Base-by-base conservation (phyloP, 75 land plant genomes). In the Isoetes taiwanensis region DNA sequence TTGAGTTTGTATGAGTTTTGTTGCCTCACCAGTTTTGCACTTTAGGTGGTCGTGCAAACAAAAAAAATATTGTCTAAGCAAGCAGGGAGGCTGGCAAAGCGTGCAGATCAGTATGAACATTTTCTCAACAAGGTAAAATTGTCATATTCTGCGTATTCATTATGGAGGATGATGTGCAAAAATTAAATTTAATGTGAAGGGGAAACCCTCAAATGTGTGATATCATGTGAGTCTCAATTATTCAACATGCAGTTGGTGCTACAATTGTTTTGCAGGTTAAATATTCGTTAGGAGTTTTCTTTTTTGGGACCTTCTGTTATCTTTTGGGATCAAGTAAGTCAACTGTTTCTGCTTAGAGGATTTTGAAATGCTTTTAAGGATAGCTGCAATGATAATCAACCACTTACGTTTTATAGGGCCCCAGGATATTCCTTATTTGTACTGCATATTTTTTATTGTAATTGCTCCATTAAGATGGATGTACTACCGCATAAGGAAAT, bases 381-480 rank as follows among this genome's bases (percentile, higher is more conserved):
- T 28, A 2, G 29, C 58, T 56, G 4, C 16, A 19, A 25, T 2
- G 5, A 5, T 6, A 5, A 6, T 48, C 52, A 2, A 32, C 38
- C 21, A 55, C n/a, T 12, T 30, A 48, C 2, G 0, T 30, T 59
- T 10, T 31, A 30, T 72, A 93, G 98, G 98, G 39, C 98, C 98
- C 5, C 89, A 87, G 57, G 95, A 93, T 71, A 71, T 87, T 43
- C 95, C 79, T 0, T 83, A 81, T 61, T 68, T 86, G 28, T 93
- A 93, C 58, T 86, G 93, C 54, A 39, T 79, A 32, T 81, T 93
- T 59, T 83, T 76, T 57, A 64, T 93, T 38, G 78, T 66, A 21
- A 83, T 93, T 68, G 83, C 83, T 52, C 98, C 98, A 67, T 70
- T 93, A 1, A 61, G 98, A 20, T 93, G 98, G 98, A 93, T 93